Conservation (phyloP, 2,329 filamentous ascomycete species). For the Keithomyces neogunnii region DNA sequence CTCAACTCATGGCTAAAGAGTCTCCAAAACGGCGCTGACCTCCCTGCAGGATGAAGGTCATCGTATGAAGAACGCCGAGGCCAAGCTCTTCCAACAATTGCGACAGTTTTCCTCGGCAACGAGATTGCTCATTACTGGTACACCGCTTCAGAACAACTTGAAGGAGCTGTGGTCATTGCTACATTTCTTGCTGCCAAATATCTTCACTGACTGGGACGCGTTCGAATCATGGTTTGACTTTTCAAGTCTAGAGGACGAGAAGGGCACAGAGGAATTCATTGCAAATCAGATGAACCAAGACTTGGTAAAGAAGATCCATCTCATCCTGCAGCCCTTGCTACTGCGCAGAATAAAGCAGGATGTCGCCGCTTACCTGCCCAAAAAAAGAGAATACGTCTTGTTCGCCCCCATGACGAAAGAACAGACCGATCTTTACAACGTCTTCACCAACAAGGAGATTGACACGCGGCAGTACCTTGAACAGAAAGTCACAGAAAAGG, state of each 20-base stretch:
- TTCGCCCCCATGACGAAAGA: conserved; percentile 88
- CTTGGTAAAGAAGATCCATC: conserved; percentile 67
- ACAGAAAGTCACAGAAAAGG: conserved; percentile 61
- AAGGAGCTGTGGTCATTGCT: conserved; percentile 91
- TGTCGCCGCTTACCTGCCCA: conserved; percentile 83
- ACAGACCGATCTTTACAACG: conserved; percentile 82
- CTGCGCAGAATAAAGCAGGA: conserved; percentile 86
- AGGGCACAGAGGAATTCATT: conserved; percentile 68
- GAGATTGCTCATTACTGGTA: conserved; percentile 86
- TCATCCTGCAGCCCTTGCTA: conserved; percentile 85
- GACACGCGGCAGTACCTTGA: conserved; percentile 72
- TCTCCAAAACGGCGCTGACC: neutral
- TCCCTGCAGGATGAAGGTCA: conserved; percentile 77
- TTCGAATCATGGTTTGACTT: conserved; percentile 98
- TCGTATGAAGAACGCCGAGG: conserved; percentile 94
- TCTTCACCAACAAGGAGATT: conserved; percentile 45
- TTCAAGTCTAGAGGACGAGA: conserved; percentile 77
- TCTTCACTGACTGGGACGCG: conserved; percentile 86
- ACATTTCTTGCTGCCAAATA: conserved; percentile 84
- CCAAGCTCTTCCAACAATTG: conserved; percentile 80
- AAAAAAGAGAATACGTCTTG: conserved; percentile 92
- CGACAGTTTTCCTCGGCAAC: conserved; percentile 86
- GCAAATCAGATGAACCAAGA: conserved; percentile 58
- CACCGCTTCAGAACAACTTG: conserved; percentile 90
- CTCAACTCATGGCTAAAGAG: neutral